Base-by-base conservation (phyloP, 2,329 filamentous ascomycete species). In the Alternaria ventricosa region DNA sequence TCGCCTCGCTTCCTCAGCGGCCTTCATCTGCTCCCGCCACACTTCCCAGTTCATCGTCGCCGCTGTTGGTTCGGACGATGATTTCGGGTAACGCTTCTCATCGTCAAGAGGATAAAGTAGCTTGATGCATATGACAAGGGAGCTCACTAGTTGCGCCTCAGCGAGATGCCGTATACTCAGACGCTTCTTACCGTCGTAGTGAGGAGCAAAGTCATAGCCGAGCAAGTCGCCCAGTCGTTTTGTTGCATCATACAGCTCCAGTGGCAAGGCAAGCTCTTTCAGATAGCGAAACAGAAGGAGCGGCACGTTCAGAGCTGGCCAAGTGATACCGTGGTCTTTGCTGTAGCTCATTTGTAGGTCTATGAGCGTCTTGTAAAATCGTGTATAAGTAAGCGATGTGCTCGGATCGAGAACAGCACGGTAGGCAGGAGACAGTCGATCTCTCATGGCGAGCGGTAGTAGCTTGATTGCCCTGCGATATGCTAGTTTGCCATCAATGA, bases 91-190 rank as follows among this genome's bases (percentile, higher is more conserved):
- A 45, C 89, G 83, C 56, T 83, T 78, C 12, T 85, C 72, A 22
- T 83, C 82, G 71, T 93, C 88, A 47, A 97, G 88, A 0, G 95
- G 93, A 71, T 93, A 94, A 20, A 91, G 84, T 3, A 97, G 78
- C 72, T 97, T 97, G 4, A 91, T 89, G 5, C 91, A 88, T 13
- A 97, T 85, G 3, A 97, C 83, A 4, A 97, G 78, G 4, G 93
- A 82, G 5, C 89, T 85, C 59, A 93, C 84, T 1, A 97, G 81
- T 46, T 92, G 87, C 6, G 92, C 83, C 73, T 98, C 96, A 0
- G 96, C 84, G 80, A 63, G 84, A 80, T 63, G 81, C 80, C 56
- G 66, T 60, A 74, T 57, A 13, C 75, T 66, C 5, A 74, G 64
- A 64, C 55, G 69, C 11, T 65, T 70, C 33, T 61, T 67, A 6